These are phyloP conservation scores for Tremella fuciformis DNA, from an alignment of 768 basidiomycete genomes.

Conservation along the genomic window DNA sequence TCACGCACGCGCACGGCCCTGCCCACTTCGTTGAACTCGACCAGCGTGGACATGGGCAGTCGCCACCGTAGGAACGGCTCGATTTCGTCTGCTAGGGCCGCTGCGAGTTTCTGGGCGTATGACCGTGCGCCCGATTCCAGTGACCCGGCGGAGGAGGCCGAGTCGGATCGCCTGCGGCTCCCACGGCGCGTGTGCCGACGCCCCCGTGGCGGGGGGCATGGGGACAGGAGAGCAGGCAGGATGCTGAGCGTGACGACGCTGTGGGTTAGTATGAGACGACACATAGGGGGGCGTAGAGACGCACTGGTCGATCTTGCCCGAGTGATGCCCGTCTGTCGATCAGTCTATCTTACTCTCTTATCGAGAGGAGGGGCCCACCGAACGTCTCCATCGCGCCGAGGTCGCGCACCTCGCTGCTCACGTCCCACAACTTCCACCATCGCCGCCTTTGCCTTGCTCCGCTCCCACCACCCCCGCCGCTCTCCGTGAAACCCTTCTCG, in stretches of 20 bases:
- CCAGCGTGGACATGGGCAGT: conserved; percentile 31
- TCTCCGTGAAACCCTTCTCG: conserved; percentile 2
- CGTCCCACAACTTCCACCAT: conserved; percentile 43
- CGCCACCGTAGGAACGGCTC: conserved; percentile 32
- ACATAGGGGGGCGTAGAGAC: not conserved
- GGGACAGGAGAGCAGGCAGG: conserved; percentile 20
- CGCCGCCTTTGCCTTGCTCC: conserved; percentile 15
- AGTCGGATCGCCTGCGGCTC: not conserved
- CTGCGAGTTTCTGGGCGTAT: conserved; percentile 17
- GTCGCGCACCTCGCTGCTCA: conserved; percentile 35
- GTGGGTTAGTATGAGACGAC: conserved; percentile 5
- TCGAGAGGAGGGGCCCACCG: not conserved
- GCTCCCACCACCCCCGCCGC: conserved; percentile 11
- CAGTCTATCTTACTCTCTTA: too few relatives aligned
- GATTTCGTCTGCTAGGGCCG: conserved; percentile 19
- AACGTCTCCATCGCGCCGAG: conserved; percentile 38
- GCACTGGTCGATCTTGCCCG: conserved; percentile 43
- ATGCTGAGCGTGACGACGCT: conserved; percentile 25
- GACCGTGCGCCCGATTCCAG: conserved; percentile 11
- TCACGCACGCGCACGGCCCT: conserved; percentile 39
- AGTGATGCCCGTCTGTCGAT: conserved; percentile 31
- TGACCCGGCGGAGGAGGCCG: not conserved
- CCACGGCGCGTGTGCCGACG: too few relatives aligned
- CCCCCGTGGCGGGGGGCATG: conserved; percentile 6
- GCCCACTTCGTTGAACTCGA: conserved; percentile 47